phyloP scores from a whole-genome alignment of 306 rosid species.

The Rosa persica region DNA sequence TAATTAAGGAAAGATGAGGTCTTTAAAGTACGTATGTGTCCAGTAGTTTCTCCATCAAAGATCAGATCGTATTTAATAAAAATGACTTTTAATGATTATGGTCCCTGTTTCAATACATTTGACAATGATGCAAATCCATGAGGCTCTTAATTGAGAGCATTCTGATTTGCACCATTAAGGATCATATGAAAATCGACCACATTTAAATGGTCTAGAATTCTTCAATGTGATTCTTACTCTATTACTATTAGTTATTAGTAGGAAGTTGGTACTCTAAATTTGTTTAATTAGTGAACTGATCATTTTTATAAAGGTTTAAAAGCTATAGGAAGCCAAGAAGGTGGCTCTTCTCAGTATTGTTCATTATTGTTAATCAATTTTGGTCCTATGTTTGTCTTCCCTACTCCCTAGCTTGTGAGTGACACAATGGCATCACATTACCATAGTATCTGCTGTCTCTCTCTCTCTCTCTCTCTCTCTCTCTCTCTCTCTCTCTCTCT shows the following conservation, averaged over 20 bases:
- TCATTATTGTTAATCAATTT: neutral
- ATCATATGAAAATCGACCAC: constrained; percentile 32
- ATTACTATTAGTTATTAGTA: neutral
- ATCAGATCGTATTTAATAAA: too few species aligned
- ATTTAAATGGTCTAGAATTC: constrained; percentile 16
- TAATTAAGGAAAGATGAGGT: neutral
- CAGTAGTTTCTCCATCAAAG: too few species aligned
- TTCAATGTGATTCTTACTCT: neutral
- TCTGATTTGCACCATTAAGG: neutral
- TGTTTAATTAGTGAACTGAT: neutral
- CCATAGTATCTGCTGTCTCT: too few species aligned
- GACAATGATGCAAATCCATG: neutral
- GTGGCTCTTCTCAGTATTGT: constrained; percentile 1
- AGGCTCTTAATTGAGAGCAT: constrained; percentile 9
- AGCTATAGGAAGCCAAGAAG: neutral
- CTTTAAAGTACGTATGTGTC: neutral
- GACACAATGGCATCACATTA: neutral
- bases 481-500: too few species aligned
- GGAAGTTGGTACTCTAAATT: neutral
- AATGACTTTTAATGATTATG: neutral
- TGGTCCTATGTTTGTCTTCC: neutral
- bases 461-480: too few species aligned
- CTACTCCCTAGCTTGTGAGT: constrained; percentile 1
- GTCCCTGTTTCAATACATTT: constrained; percentile 11
- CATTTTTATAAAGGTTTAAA: neutral